Percentiles rank a stretch among this genome's conserved stretches.
These are phyloP conservation scores for Alternaria longipes DNA, from an alignment of 2,329 filamentous ascomycete genomes.

Conservation along the genomic window DNA sequence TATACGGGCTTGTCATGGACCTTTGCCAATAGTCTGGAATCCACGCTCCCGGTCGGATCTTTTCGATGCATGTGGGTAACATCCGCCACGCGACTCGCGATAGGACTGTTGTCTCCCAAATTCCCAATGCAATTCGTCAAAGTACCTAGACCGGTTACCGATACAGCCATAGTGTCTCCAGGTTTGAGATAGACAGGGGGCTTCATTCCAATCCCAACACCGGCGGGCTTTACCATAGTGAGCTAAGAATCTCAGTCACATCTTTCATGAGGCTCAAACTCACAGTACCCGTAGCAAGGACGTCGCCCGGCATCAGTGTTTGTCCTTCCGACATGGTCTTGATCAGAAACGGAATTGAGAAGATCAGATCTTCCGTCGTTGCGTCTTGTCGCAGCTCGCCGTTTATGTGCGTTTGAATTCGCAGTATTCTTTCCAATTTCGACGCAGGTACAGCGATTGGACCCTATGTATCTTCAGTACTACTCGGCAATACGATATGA, in stretches of 20 bases:
- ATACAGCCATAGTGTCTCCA: slow-evolving; percentile 36
- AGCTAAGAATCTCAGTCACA: neutral
- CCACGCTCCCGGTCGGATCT: neutral
- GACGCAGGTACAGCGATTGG: neutral
- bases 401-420: slow-evolving; percentile 58
- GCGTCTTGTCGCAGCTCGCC: slow-evolving; percentile 58
- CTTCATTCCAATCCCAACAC: slow-evolving; percentile 52
- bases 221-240: slow-evolving; percentile 41
- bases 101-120: neutral
- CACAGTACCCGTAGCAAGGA: slow-evolving; percentile 62
- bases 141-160: slow-evolving; percentile 27
- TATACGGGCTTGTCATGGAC: neutral
- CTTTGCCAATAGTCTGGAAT: neutral
- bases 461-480: neutral
- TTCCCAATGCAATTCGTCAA: neutral
- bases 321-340: slow-evolving; percentile 58
- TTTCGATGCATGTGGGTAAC: neutral
- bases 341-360: slow-evolving; percentile 57
- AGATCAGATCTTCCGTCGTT: slow-evolving; percentile 58
- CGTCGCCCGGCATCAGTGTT: slow-evolving; percentile 56
- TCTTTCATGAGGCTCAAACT: slow-evolving; percentile 39
- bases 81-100: neutral
- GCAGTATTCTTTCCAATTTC: slow-evolving; percentile 45
- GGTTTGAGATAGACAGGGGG: slow-evolving; percentile 44
- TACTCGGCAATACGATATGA: neutral